Evolutionary conservation across 495 filamentous ascomycete genomes (phyloP), one percentile per base, ranked within the genome.

Genomic region (Amphirosellinia nigrospora): DNA sequence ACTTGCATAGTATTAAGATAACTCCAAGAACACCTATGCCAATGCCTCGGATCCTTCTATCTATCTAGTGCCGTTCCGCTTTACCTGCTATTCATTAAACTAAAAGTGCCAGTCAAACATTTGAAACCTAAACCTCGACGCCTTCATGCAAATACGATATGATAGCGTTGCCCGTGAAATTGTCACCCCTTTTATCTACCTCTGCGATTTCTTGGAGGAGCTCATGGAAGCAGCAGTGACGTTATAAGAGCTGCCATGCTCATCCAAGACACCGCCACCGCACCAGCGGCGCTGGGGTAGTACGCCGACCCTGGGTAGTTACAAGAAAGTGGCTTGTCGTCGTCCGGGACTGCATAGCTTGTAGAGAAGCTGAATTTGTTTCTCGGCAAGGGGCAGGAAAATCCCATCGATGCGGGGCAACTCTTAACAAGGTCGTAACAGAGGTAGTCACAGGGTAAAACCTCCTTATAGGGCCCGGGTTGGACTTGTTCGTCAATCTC

Each of bases 391-490:
- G 96, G 96, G 82, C 96, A 99, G 4, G 75, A 79, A 71, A 99
- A 98, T 7, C 85, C 85, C 72, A 99, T 79, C 2, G 83, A 77
- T n/a, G 92, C 84, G 4, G 96, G 94, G 83, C 96, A 99, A 74
- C 85, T 92, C 79, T 89, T 88, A 23, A 96, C 92, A 2, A 98
- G 82, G 23, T 88, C 85, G 77, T 94, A 93, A 80, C 96, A 99
- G 48, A 97, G 79, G 71, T 94, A 88, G 62, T 90, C 83, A 75
- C 94, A 97, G 0, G 96, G 96, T 41, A 97, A 82, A 34, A 98
- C 74, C 81, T 99, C 96, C 77, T 94, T 97, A 79, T 98, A 98
- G 0, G 96, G 95, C 0, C 96, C 96, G 0, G 96, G 96, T 60
- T 84, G 73, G 71, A 98, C 87, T 0, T 78, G 50, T 2, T 78